Percentiles rank a stretch among this genome's conserved stretches.
Conservation (phyloP, 176 grass and related monocot species). For the Carex cristatella region DNA sequence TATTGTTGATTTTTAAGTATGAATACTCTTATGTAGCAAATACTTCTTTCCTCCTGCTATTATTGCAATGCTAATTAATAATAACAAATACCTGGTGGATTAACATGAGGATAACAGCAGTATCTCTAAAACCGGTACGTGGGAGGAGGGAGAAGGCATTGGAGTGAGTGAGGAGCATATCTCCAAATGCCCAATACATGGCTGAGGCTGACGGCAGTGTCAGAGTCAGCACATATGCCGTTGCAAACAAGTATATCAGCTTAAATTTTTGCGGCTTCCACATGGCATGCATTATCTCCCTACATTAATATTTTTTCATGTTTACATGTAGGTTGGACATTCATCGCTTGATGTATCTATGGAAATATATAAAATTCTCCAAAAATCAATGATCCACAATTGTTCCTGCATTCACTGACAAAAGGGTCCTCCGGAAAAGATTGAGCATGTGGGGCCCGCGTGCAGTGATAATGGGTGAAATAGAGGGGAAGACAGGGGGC, state of each 20-base stretch:
- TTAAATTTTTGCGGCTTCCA: slow-evolving; percentile 98
- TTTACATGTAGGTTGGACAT: background rate
- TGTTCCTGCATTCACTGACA: too few species aligned
- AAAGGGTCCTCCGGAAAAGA: too few species aligned
- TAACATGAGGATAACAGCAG: slow-evolving; percentile 84
- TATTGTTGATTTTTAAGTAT: background rate
- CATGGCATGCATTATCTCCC: slow-evolving; percentile 99
- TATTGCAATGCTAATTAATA: background rate
- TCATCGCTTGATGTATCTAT: background rate
- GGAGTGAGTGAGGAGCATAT: slow-evolving; percentile 78
- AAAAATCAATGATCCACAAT: too few species aligned
- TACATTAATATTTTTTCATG: slow-evolving; percentile 26
- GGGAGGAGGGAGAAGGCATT: slow-evolving; percentile 96
- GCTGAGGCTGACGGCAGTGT: slow-evolving; percentile 86
- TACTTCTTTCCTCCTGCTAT: background rate
- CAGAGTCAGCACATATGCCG: slow-evolving; percentile 75
- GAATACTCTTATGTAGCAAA: background rate
- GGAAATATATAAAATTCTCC: too few species aligned
- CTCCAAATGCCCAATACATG: slow-evolving; percentile 95
- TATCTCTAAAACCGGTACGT: slow-evolving; percentile 52
- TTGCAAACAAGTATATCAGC: slow-evolving; percentile 74
- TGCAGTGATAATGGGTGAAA: too few species aligned
- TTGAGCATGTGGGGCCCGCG: too few species aligned
- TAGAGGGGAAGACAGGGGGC: too few species aligned
- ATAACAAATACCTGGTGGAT: slow-evolving; percentile 48